phyloP scores from a whole-genome alignment of 768 basidiomycete species.

The Auriscalpium microsporum region DNA sequence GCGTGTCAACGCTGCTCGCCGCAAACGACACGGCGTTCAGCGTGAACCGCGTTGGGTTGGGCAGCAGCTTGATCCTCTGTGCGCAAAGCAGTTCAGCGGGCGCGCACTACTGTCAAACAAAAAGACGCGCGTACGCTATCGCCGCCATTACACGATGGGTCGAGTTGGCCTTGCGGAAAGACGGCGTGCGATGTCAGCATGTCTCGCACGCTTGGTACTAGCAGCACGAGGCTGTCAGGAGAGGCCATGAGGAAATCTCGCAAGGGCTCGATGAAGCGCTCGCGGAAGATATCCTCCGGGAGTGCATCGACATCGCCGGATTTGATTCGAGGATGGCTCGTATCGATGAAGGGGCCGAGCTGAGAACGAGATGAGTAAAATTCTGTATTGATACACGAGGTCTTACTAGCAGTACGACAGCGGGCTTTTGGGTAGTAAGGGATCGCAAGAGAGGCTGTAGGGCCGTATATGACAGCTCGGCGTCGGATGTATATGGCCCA shows the following conservation, averaged over 20 bases:
- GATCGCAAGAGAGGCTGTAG: constrained; percentile 49
- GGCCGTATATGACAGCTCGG: constrained; percentile 67
- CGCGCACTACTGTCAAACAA: not conserved
- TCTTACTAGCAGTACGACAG: constrained; percentile 69
- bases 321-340: constrained; percentile 63
- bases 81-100: not conserved
- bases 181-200: constrained; percentile 70
- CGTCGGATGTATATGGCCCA: constrained; percentile 81
- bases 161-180: constrained; percentile 73
- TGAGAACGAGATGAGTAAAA: constrained; percentile 23
- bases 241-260: constrained; percentile 47
- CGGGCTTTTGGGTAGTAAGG: constrained; percentile 42
- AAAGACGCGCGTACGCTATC: constrained; percentile 40
- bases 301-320: constrained; percentile 62
- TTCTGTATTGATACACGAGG: too few relatives aligned
- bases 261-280: constrained; percentile 52
- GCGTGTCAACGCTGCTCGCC: constrained; percentile 73
- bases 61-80: constrained; percentile 70
- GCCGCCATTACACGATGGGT: constrained; percentile 26
- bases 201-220: constrained; percentile 81
- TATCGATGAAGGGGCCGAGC: constrained; percentile 90
- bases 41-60: constrained; percentile 83
- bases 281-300: constrained; percentile 60
- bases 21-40: constrained; percentile 79
- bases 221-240: constrained; percentile 61